These are phyloP conservation scores for Magnusiomyces magnusii DNA, from an alignment of 1,139 yeast species.

Conservation along the genomic window DNA sequence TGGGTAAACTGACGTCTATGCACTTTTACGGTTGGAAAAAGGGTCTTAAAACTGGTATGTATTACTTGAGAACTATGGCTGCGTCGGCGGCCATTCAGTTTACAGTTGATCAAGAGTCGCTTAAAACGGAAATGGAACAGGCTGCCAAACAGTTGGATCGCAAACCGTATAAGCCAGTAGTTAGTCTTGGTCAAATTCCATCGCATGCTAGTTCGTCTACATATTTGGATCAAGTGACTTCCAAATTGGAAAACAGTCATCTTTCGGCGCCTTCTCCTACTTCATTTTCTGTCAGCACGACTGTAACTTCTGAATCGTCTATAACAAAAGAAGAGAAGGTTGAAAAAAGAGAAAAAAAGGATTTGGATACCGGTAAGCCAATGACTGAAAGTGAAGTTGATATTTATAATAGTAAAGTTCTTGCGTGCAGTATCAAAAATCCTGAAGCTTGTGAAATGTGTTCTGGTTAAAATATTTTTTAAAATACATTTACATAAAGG, in stretches of 20 bases:
- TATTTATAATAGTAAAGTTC: constrained; percentile 84
- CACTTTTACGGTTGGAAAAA: constrained; percentile 87
- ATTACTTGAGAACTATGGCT: constrained; percentile 86
- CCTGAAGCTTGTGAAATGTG: constrained; percentile 99
- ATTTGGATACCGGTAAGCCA: not conserved
- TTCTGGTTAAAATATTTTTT: constrained; percentile 56
- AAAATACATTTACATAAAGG: not conserved
- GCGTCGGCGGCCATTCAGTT: constrained; percentile 93
- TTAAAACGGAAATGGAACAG: constrained; percentile 30
- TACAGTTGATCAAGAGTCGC: constrained; percentile 62
- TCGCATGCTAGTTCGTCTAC: not conserved
- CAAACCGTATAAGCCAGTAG: constrained; percentile 29
- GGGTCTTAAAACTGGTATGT: constrained; percentile 90
- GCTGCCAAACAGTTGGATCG: constrained; percentile 29
- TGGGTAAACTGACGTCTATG: constrained; percentile 77
- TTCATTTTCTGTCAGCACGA: no score
- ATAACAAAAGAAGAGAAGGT: not conserved
- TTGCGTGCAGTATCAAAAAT: constrained; percentile 94
- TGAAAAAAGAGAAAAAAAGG: no score
- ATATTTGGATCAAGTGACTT: not conserved
- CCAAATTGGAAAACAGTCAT: not conserved
- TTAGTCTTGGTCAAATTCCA: constrained; percentile 34
- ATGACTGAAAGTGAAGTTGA: constrained; percentile 37
- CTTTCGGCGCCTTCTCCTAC: constrained; percentile 22
- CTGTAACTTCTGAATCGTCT: not conserved